Conservation (phyloP, 495 filamentous ascomycete species). For the Hypoxylon rickii region DNA sequence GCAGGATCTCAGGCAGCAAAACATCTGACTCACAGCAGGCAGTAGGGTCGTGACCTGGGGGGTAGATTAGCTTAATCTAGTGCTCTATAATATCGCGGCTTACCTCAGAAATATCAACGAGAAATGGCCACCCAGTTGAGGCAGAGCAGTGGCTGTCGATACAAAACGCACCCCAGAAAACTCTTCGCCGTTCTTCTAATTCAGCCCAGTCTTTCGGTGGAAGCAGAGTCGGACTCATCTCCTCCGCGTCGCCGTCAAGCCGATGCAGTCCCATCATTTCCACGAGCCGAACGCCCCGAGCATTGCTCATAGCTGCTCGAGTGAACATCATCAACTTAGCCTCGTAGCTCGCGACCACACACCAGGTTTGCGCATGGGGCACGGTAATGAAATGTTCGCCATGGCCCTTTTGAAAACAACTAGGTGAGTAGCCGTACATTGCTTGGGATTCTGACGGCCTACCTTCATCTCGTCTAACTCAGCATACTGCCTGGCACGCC, state of each 20-base stretch:
- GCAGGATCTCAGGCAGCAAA: background rate
- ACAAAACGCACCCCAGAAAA: constrained; percentile 58
- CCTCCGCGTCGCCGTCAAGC: constrained; percentile 46
- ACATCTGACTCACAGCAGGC: constrained; percentile 39
- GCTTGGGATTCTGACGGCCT: background rate
- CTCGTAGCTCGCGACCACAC: constrained; percentile 48
- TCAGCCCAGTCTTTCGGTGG: constrained; percentile 52
- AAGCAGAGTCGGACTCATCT: constrained; percentile 42
- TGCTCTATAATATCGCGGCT: background rate
- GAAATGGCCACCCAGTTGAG: constrained; percentile 52
- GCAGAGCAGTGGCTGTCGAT: constrained; percentile 55
- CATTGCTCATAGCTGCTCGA: constrained; percentile 49
- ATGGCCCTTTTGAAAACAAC: constrained; percentile 36
- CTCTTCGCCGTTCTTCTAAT: constrained; percentile 55
- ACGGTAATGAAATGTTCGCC: constrained; percentile 54
- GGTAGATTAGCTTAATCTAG: constrained; percentile 4
- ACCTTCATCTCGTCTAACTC: constrained; percentile 55
- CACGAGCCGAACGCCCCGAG: constrained; percentile 45
- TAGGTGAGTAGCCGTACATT: background rate
- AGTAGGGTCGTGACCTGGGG: constrained; percentile 50
- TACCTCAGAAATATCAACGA: constrained; percentile 49
- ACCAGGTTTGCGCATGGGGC: constrained; percentile 53
- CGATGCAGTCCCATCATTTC: constrained; percentile 55
- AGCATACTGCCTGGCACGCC: constrained; percentile 52
- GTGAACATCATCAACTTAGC: constrained; percentile 49